Evolutionary conservation across 345 rosid species (phyloP), one percentile per base, ranked within the genome.

Genomic region (Aquilaria malaccensis): DNA sequence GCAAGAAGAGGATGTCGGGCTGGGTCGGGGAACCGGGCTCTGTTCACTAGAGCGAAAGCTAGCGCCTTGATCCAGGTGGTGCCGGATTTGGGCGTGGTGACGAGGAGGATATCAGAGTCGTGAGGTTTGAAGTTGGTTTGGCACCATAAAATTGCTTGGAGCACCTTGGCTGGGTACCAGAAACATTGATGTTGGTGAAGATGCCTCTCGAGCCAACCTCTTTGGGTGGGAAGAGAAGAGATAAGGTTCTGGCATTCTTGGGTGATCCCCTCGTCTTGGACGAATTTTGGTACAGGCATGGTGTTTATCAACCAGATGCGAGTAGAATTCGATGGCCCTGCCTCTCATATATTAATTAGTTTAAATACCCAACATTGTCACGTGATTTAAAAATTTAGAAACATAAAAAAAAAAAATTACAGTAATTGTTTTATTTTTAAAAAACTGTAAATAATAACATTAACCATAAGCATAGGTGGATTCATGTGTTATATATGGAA

Each of bases 11-110:
- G 89, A 70, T 83, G 87, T 3, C 50, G 50, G 9, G 56, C 32
- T 4, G 64, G 2, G 61, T 70, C 41, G 51, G 73, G 59, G 41
- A 58, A n/a, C 13, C 3, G 59, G 6, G 33, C 50, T 30, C 82
- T 66, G 37, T 83, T 78, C 1, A 81, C 31, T 33, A 83, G 2
- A 1, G 87, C 78, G 41, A 83, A 86, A 13, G 67, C 59, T 0
- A 83, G 11, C 2, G 89, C 80, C 63, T 86, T 83, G 7, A 83
- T 55, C 89, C 93, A 86, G 5, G 87, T 83, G 41, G 87, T 80
- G 32, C 89, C 89, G 49, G 84, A 74, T 62, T 86, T 86, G 9
- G 93, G 93, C 51, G 69, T 66, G 54, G 87, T 76, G 58, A 76
- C 79, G 2, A 86, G 73, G 59, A 80, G 60, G 53, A 81, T 51